Conservation (phyloP, 345 rosid species). For the Acer negundo region DNA sequence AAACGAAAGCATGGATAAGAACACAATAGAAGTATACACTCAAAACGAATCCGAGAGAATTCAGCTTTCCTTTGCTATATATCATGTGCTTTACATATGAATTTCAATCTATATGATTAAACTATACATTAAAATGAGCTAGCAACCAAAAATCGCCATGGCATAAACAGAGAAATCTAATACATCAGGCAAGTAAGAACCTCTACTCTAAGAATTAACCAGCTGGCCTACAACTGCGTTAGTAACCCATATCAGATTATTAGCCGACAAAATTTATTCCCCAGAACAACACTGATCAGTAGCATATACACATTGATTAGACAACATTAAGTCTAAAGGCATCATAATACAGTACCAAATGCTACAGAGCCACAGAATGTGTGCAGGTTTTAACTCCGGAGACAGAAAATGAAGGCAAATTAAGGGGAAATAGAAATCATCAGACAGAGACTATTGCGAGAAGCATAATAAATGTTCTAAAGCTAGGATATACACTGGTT, state of each 20-base stretch:
- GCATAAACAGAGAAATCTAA: not conserved
- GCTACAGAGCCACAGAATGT: not conserved
- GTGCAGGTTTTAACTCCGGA: not conserved
- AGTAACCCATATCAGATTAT: not conserved
- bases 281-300: not conserved
- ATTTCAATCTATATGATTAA: not conserved
- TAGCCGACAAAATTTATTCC: not conserved
- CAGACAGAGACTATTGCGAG: not conserved
- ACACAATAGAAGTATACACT: not conserved
- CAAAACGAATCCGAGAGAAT: not conserved
- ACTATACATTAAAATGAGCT: not conserved
- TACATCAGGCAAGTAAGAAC: not conserved
- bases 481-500: not conserved
- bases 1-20: not conserved
- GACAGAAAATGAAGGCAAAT: not conserved
- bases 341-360: not conserved
- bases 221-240: not conserved
- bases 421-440: not conserved
- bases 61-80: not conserved
- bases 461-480: not conserved
- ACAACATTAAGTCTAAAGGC: conserved; percentile 8
- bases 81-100: not conserved
- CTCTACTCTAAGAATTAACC: not conserved
- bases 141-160: not conserved
- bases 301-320: conserved; percentile 8